Evolutionary conservation across 345 rosid genomes (phyloP).

Genomic region (Eucalyptus lansdowneana): DNA sequence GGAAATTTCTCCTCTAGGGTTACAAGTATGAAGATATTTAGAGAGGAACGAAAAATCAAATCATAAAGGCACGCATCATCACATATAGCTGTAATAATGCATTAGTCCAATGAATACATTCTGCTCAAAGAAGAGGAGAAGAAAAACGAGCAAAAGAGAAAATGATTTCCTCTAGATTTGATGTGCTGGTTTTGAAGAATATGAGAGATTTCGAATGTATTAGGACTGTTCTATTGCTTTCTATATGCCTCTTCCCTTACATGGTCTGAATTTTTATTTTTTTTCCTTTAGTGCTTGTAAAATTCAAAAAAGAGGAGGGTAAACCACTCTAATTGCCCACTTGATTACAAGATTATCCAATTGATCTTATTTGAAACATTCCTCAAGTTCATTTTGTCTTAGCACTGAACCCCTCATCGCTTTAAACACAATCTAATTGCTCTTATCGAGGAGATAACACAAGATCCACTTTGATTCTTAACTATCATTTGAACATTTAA

Average conservation of each 20-base stretch:
- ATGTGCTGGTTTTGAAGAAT: not conserved
- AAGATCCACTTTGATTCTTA: not conserved
- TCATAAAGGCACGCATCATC: not conserved
- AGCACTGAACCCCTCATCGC: not conserved
- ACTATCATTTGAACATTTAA: not conserved
- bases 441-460: not conserved
- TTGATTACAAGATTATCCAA: not conserved
- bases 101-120: not conserved
- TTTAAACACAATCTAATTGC: not conserved
- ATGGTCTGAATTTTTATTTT: not conserved
- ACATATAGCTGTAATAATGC: not conserved
- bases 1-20: slow-evolving; percentile 45
- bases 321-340: not conserved
- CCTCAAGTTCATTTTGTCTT: not conserved
- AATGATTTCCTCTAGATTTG: not conserved
- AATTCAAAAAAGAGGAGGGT: not conserved
- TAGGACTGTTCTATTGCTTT: not conserved
- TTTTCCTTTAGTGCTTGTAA: not conserved
- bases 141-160: not conserved
- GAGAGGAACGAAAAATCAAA: not conserved
- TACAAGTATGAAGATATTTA: slow-evolving; percentile 17
- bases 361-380: not conserved
- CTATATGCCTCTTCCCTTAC: not conserved
- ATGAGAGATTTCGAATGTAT: not conserved
- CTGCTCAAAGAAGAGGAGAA: not conserved